Evolutionary conservation across 257 asterid genomes (phyloP), one percentile per base, ranked within the genome.

Genomic region (Solanum tacnaense): DNA sequence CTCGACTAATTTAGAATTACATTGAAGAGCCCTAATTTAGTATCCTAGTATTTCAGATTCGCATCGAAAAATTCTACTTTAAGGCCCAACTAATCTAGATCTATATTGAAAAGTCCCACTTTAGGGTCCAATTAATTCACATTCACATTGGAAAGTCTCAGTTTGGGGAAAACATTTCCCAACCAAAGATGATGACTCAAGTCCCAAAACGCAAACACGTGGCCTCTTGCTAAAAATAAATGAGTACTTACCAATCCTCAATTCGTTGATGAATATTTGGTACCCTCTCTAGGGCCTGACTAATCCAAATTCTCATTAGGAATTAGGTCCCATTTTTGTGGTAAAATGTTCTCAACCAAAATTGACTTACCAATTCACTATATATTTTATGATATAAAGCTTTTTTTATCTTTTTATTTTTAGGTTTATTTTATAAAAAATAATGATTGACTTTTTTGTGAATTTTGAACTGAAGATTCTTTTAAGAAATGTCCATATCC

Each of bases 401-500:
- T 52, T 52, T 52, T 52, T 52, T 18, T 15, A 3, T 52, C 0
- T 29, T 16, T 32, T 27, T 13, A 5, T 83, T 52, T 52, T 29
- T 13, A 29, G 2, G 71, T 29, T 83, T 49, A 5, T 67, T 67
- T 52, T 27, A 5, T 4, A 52, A 35, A 7, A 8, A 31, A 3
- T 23, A 8, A 13, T 65, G 5, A 2, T 3, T 5, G 65, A 16
- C 32, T 38, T 10, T n/a, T 27, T 72, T 21, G 60, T 86, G 29
- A 58, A 32, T 89, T 65, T 38, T 67, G 58, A 84, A 5, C 79
- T 92, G 89, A 70, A 95, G 97, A 89, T 93, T 91, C 91, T 94
- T 92, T 87, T 32, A 94, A 91, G 89, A 90, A 92, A 20, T 90
- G 91, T 86, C 95, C 92, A 23, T 90, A 89, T 83, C 98, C 96